Evolutionary conservation across 2,329 filamentous ascomycete genomes (phyloP).

Genomic region (Clonostachys chloroleuca): DNA sequence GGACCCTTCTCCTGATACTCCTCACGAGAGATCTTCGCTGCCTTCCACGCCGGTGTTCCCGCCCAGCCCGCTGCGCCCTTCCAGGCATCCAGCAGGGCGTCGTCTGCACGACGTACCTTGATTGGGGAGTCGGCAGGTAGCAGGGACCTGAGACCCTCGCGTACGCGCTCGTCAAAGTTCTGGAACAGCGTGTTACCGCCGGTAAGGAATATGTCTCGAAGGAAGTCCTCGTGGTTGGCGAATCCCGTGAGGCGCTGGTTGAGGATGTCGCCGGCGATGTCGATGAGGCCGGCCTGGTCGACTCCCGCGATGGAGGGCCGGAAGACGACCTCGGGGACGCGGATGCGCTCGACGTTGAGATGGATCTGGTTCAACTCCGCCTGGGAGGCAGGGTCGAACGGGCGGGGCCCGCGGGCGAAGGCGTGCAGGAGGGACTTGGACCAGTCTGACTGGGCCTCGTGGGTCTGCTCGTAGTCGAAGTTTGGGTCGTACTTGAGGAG

Average conservation of each 20-base stretch:
- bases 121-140: conserved; percentile 66
- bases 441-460: conserved; percentile 93
- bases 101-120: conserved; percentile 66
- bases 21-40: conserved; percentile 66
- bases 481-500: conserved; percentile 80
- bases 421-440: conserved; percentile 87
- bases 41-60: conserved; percentile 51
- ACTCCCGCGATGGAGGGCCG: conserved; percentile 87
- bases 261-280: conserved; percentile 87
- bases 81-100: conserved; percentile 87
- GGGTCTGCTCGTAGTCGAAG: conserved; percentile 89
- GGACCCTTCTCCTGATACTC: conserved; percentile 90
- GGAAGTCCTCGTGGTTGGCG: conserved; percentile 58
- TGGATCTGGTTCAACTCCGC: conserved; percentile 83
- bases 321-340: conserved; percentile 89
- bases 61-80: conserved; percentile 88
- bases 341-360: conserved; percentile 93
- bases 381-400: conserved; percentile 77
- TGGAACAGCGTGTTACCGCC: conserved; percentile 87
- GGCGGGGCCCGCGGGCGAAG: conserved; percentile 82
- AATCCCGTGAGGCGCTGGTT: conserved; percentile 68
- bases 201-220: conserved; percentile 87
- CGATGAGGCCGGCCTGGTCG: conserved; percentile 89
- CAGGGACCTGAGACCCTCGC: conserved; percentile 66
- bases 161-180: conserved; percentile 80